Evolutionary conservation across 2,329 filamentous ascomycete species (phyloP), one percentile per base, ranked within the genome.

Genomic region (Ascosphaera pollenicola): DNA sequence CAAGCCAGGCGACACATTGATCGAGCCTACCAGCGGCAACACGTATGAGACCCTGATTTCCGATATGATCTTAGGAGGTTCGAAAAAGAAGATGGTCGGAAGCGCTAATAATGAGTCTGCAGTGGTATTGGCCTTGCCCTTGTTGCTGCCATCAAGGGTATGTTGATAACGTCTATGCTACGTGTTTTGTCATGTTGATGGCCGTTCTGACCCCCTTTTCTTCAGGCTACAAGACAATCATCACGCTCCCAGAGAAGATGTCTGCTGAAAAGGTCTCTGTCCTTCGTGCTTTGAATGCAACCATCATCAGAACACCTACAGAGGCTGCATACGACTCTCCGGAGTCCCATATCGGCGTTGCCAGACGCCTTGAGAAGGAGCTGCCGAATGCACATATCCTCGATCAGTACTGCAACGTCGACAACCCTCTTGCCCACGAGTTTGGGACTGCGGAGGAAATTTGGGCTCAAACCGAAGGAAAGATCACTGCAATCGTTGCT

Each of bases 191-290:
- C 35, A 24, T 16, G 34, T 18, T 40, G 13, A 17, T 16, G 2
- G n/a, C 28, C 10, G 30, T 35, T 7, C 42, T 39, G 15, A 41
- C 17, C 15, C n/a, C n/a, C 15, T 37, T 6, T 35, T 3, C 5
- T 11, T 15, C 37, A 60, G 59, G 85, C 47, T 98, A 95, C 69
- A 87, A 87, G 61, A 91, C 85, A 32, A 95, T 98, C 61, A 98
- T 98, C 58, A 98, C 89, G 8, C 73, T 98, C 36, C 89, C 89
- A 39, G 89, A 98, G 64, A 98, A 98, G 68, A 98, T 98, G 89
- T 94, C 84, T 1, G 80, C 84, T 37, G 89, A 98, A 62, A 98
- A 98, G 62, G 89, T 98, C 31, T 79, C 87, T 2, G 89, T 98
- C 19, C 69, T 98, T 44, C 80, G 84, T 50, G 87, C 89, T 21